phyloP scores from a whole-genome alignment of 345 rosid genomes.

The Turritis glabra region DNA sequence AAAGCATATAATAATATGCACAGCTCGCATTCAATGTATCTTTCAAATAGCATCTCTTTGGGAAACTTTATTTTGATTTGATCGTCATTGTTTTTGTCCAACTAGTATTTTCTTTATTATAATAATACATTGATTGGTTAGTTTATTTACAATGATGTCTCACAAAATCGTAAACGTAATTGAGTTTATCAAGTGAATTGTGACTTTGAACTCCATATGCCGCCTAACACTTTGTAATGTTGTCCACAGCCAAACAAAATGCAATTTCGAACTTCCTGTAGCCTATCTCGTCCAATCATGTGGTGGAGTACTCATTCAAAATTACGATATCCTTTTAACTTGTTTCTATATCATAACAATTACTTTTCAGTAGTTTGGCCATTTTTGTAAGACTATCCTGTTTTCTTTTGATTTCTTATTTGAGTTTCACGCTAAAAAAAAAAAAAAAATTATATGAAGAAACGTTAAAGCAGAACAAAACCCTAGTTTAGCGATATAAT shows the following conservation, averaged over 20 bases:
- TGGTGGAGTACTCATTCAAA: neutral
- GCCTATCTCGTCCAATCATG: conserved; percentile 1
- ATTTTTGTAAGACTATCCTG: too few species aligned
- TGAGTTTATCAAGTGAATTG: neutral
- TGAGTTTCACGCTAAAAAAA: too few species aligned
- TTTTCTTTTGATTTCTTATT: too few species aligned
- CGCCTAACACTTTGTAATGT: conserved; percentile 10
- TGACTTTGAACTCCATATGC: neutral
- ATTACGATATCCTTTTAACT: too few species aligned
- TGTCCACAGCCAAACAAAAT: neutral
- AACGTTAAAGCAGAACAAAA: too few species aligned
- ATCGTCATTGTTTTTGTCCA: conserved; percentile 19
- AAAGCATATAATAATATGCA: conserved; percentile 8
- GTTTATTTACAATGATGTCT: neutral
- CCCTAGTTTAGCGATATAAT: too few species aligned
- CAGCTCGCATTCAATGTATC: conserved; percentile 31
- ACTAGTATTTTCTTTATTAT: conserved; percentile 3
- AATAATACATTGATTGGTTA: neutral
- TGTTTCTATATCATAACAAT: neutral
- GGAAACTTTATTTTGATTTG: conserved; percentile 2
- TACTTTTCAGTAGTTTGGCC: neutral
- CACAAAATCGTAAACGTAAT: conserved; percentile 5
- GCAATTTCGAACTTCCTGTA: neutral
- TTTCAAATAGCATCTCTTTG: conserved; percentile 5
- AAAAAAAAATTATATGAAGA: too few species aligned